A percentile compares a stretch with the other conserved stretches of the same genome.
Evolutionary conservation across 345 rosid species (phyloP).

Genomic region (Eucalyptus tenuipes): DNA sequence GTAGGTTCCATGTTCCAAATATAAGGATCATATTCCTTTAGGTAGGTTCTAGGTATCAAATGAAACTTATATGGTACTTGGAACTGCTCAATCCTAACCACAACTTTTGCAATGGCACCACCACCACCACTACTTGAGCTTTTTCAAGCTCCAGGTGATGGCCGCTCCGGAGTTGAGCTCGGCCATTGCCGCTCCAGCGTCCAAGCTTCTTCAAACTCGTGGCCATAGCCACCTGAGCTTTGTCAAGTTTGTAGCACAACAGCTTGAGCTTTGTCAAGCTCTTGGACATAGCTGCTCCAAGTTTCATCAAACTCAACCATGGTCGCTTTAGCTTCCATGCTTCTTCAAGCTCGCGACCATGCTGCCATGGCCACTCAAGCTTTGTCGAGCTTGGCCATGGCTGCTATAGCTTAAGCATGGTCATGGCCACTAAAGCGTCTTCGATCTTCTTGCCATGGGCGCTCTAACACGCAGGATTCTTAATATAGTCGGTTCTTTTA

Average conservation of each 20-base stretch:
- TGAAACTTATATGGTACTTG: too few relatives aligned
- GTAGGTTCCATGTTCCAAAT: too few relatives aligned
- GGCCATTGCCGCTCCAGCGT: fast-evolving
- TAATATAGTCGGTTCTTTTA: fast-evolving
- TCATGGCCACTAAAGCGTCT: background rate
- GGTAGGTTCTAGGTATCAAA: too few relatives aligned
- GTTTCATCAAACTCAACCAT: background rate
- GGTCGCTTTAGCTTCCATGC: background rate
- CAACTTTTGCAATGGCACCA: too few relatives aligned
- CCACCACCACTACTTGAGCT: too few relatives aligned
- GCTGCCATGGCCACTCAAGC: background rate
- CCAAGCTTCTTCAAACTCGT: background rate
- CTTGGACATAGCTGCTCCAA: background rate
- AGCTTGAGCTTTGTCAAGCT: background rate
- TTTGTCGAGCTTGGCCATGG: background rate
- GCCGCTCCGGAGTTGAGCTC: background rate
- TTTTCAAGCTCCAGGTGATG: too few relatives aligned
- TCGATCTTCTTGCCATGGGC: background rate
- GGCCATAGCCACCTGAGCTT: background rate
- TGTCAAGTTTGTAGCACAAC: background rate
- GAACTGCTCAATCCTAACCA: too few relatives aligned
- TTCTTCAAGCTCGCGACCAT: background rate
- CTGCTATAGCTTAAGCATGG: background rate
- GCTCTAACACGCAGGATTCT: background rate
- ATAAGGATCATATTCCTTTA: too few relatives aligned